phyloP scores from a whole-genome alignment of 768 basidiomycete genomes.

The Amanita fuliginea region DNA sequence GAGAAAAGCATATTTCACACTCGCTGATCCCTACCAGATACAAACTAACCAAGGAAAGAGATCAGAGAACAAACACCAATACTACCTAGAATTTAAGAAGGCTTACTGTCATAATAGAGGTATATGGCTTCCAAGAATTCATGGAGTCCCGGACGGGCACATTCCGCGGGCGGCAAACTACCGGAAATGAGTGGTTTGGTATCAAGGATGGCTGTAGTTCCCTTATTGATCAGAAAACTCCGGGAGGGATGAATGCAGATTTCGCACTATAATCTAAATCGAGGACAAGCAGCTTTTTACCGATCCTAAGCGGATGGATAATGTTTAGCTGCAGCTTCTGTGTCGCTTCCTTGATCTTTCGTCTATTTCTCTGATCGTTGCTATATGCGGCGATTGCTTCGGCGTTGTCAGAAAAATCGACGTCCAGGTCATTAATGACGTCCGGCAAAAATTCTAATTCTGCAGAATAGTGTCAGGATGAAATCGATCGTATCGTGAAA shows the following conservation, averaged over 20 bases:
- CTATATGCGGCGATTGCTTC: conserved; percentile 47
- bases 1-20: background rate
- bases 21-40: conserved; percentile 48
- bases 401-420: conserved; percentile 61
- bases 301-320: conserved; percentile 65
- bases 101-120: conserved; percentile 68
- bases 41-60: conserved; percentile 35
- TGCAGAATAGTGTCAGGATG: conserved; percentile 14
- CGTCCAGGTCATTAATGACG: conserved; percentile 72
- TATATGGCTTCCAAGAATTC: conserved; percentile 76
- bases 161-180: conserved; percentile 68
- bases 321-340: conserved; percentile 54
- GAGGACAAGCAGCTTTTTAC: conserved; percentile 74
- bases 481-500: background rate
- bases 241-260: background rate
- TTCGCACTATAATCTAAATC: conserved; percentile 78
- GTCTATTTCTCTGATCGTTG: conserved; percentile 71
- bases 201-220: conserved; percentile 58
- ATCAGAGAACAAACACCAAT: background rate
- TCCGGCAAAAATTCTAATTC: conserved; percentile 59
- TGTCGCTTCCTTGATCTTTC: conserved; percentile 69
- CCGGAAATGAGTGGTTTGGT: conserved; percentile 80
- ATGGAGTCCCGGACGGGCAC: conserved; percentile 74
- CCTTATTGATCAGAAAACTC: conserved; percentile 6
- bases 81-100: background rate